Evolutionary conservation across 179 eudicot species (phyloP).

Genomic region (Beta macrorhiza): DNA sequence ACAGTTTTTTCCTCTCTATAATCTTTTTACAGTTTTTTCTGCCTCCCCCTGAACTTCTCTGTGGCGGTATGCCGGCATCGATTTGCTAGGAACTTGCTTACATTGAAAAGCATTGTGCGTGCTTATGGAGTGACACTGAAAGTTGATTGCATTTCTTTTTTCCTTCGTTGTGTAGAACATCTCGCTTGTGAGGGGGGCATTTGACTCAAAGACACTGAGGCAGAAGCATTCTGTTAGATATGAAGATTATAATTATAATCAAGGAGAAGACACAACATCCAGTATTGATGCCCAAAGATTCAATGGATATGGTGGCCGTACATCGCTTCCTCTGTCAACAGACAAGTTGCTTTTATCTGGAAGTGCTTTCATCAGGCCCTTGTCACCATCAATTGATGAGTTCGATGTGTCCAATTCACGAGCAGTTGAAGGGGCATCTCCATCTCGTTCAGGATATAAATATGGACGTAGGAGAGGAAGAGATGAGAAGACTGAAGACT

Average conservation of each 20-base stretch:
- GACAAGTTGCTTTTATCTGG: constrained; percentile 43
- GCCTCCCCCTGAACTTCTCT: no score
- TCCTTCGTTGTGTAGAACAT: constrained; percentile 38
- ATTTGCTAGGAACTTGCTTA: no score
- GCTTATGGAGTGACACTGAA: not conserved
- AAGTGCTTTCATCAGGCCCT: constrained; percentile 47
- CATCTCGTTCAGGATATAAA: constrained; percentile 42
- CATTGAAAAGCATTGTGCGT: not conserved
- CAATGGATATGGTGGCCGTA: constrained; percentile 43
- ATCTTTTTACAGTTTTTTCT: not conserved
- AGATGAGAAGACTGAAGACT: constrained; percentile 45
- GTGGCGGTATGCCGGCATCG: no score
- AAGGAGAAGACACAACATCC: constrained; percentile 43
- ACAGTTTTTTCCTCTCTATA: not conserved
- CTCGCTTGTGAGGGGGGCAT: constrained; percentile 40
- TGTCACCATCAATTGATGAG: constrained; percentile 62
- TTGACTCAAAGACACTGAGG: constrained; percentile 37
- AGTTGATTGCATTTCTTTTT: not conserved
- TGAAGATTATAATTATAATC: constrained; percentile 55
- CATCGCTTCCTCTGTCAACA: constrained; percentile 41
- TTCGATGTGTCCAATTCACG: constrained; percentile 46
- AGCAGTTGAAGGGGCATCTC: constrained; percentile 44
- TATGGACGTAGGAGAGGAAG: constrained; percentile 51
- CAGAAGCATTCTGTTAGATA: constrained; percentile 40
- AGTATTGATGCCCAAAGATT: constrained; percentile 40